Conservation (phyloP, 345 rosid species). For the Gossypioides kirkii region DNA sequence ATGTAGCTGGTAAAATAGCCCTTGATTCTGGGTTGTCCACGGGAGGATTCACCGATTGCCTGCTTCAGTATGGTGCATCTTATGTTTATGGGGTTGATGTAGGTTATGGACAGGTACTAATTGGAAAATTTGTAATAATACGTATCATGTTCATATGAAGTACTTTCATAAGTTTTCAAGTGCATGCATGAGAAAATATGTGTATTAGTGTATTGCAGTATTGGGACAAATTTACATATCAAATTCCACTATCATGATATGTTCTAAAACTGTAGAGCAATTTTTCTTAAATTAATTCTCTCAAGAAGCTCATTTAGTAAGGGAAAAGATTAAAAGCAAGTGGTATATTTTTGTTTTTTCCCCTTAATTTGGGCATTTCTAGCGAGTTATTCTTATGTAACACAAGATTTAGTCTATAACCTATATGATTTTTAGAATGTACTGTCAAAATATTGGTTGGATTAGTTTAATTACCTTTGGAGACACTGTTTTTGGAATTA, state of each 20-base stretch:
- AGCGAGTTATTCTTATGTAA: not conserved
- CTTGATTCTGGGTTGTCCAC: constrained; percentile 96
- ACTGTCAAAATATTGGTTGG: not conserved
- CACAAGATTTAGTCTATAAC: not conserved
- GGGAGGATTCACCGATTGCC: constrained; percentile 92
- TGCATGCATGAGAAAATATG: not conserved
- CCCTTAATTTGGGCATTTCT: not conserved
- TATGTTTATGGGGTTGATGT: constrained; percentile 96
- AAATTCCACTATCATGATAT: not conserved
- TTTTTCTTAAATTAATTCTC: not conserved
- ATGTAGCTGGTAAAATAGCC: constrained; percentile 84
- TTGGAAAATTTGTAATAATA: not conserved
- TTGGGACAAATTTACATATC: not conserved
- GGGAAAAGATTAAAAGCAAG: not conserved
- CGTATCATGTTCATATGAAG: not conserved
- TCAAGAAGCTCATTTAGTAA: not conserved
- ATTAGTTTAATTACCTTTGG: not conserved
- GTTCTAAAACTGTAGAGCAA: not conserved
- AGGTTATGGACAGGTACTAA: constrained; percentile 83
- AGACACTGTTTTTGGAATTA: not conserved
- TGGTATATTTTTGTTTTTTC: not conserved
- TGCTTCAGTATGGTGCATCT: constrained; percentile 90
- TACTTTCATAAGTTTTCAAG: not conserved
- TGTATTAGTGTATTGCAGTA: not conserved
- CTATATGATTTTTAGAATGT: not conserved